Conservation (phyloP, 768 basidiomycete genomes). For the Crepidotus variabilis region DNA sequence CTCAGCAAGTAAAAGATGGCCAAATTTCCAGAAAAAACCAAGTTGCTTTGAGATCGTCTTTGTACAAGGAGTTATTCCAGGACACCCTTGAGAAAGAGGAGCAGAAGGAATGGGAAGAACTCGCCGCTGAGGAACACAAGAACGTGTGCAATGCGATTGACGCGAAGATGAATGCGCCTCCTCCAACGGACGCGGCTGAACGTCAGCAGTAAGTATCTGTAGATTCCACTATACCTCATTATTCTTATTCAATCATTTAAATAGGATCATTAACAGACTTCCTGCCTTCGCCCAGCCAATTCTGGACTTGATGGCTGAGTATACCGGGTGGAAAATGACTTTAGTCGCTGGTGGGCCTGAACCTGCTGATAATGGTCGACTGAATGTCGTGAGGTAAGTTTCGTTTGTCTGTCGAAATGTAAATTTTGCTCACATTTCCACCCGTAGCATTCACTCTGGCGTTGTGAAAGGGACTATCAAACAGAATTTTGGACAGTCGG, state of each 20-base stretch:
- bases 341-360: slow-evolving; percentile 11
- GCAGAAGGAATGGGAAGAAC: no score
- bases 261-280: slow-evolving; percentile 6
- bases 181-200: no score
- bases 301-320: slow-evolving; percentile 6
- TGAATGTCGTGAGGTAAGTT: slow-evolving; percentile 10
- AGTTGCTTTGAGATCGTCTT: no score
- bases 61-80: no score
- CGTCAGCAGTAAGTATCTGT: background rate
- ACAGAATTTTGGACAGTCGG: slow-evolving; percentile 13
- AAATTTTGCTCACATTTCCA: background rate
- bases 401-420: background rate
- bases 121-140: no score
- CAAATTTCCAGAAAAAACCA: no score
- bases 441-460: slow-evolving; percentile 14
- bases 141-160: no score
- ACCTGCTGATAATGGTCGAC: slow-evolving; percentile 7
- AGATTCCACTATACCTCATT: no score
- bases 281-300: slow-evolving; percentile 4
- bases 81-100: no score
- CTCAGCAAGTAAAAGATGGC: no score
- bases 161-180: no score
- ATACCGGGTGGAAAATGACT: slow-evolving; percentile 8
- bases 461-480: slow-evolving; percentile 9
- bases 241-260: no score